Evolutionary conservation across 805 yeast species (phyloP).

Genomic region (Ogataea minuta): DNA sequence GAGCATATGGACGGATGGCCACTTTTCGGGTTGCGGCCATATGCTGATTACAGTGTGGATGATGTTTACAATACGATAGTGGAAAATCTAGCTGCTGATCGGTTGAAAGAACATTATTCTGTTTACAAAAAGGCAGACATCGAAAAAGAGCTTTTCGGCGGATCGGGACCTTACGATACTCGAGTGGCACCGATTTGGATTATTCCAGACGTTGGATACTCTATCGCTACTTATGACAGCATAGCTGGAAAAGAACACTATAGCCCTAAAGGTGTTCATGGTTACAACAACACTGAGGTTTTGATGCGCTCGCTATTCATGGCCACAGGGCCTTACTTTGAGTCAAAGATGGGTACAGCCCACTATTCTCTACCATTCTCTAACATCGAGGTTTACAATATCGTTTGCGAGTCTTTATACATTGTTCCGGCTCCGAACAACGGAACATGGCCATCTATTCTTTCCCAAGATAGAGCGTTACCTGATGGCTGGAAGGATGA

Average conservation of each 20-base stretch:
- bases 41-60: constrained; percentile 35
- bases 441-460: constrained; percentile 42
- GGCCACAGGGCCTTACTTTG: constrained; percentile 79
- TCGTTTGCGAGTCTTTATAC: constrained; percentile 63
- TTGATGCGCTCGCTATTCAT: constrained; percentile 82
- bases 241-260: constrained; percentile 52
- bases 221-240: constrained; percentile 59
- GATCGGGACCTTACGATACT: constrained; percentile 42
- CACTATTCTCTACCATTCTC: constrained; percentile 57
- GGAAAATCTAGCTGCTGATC: constrained; percentile 30
- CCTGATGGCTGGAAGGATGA: constrained; percentile 48
- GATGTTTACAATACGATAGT: constrained; percentile 47
- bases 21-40: constrained; percentile 72
- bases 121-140: constrained; percentile 57
- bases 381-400: constrained; percentile 71
- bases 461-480: constrained; percentile 31
- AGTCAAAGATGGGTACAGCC: constrained; percentile 29
- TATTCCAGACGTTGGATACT: constrained; percentile 79
- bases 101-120: constrained; percentile 36
- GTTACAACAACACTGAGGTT: constrained; percentile 73
- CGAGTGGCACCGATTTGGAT: constrained; percentile 86
- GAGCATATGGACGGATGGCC: constrained; percentile 84
- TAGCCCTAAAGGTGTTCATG: constrained; percentile 77
- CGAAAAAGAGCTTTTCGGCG: constrained; percentile 57
- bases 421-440: constrained; percentile 57